phyloP scores from a whole-genome alignment of 441 rosid species.

The Bruguiera hainesii region DNA sequence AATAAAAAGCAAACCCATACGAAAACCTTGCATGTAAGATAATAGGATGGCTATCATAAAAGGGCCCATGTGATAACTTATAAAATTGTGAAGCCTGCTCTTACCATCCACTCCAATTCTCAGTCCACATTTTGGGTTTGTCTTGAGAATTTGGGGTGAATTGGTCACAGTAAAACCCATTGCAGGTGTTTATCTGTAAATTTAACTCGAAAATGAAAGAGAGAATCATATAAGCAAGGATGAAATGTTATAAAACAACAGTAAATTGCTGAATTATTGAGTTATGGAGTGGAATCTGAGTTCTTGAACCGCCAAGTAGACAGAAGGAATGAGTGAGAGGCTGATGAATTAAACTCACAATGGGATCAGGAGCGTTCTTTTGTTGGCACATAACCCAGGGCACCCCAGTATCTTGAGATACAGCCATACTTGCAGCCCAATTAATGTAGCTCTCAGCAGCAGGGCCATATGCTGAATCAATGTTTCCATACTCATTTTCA shows the following conservation, averaged over 20 bases:
- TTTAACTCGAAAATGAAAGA: slow-evolving; percentile 7
- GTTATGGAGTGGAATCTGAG: neutral
- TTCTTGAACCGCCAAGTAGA: too few relatives aligned
- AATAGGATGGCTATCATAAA: too few relatives aligned
- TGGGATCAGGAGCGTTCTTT: slow-evolving; percentile 80
- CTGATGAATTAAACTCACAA: slow-evolving; percentile 43
- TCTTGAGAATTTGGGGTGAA: slow-evolving; percentile 66
- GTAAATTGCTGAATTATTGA: neutral
- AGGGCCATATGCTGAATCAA: slow-evolving; percentile 66
- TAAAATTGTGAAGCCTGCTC: slow-evolving; percentile 1
- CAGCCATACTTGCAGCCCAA: slow-evolving; percentile 76
- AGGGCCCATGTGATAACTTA: slow-evolving; percentile 2
- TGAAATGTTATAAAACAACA: neutral
- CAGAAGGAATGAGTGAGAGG: neutral
- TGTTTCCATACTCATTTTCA: slow-evolving; percentile 84
- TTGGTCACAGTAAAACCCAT: slow-evolving; percentile 93
- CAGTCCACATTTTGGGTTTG: slow-evolving; percentile 95
- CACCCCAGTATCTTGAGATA: slow-evolving; percentile 50
- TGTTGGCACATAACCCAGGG: slow-evolving; percentile 99
- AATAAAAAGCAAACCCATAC: neutral
- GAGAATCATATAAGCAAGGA: neutral
- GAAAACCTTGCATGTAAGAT: too few relatives aligned
- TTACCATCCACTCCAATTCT: slow-evolving; percentile 94
- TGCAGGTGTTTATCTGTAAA: slow-evolving; percentile 83
- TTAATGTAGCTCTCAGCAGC: slow-evolving; percentile 60